Percentiles rank a stretch among this genome's conserved stretches.
phyloP scores from a whole-genome alignment of 2,329 filamentous ascomycete genomes.

The Ceratocystis ficicola region DNA sequence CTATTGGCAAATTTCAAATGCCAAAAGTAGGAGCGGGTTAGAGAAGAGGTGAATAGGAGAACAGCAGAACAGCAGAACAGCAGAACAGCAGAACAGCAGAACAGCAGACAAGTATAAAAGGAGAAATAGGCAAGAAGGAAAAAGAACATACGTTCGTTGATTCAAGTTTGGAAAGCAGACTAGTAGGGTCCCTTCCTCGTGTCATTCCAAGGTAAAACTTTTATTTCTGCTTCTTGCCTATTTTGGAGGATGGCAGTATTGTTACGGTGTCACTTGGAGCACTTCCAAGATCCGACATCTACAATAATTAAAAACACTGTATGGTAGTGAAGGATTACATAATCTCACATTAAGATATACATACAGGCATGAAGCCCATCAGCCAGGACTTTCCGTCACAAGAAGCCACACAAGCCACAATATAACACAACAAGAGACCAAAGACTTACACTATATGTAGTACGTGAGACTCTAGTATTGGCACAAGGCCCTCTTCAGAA shows the following conservation, averaged over 20 bases:
- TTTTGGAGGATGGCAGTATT: not conserved
- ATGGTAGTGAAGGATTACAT: no score
- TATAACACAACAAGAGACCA: not conserved
- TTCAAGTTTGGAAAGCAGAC: not conserved
- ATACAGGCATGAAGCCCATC: no score
- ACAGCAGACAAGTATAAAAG: not conserved
- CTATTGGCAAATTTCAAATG: no score
- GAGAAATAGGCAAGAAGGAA: not conserved
- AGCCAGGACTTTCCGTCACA: not conserved
- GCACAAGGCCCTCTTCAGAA: not conserved
- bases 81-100: not conserved
- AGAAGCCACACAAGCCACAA: not conserved
- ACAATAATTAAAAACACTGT: no score
- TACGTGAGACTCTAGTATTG: not conserved
- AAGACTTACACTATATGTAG: not conserved
- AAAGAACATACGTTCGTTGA: not conserved
- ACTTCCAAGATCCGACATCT: not conserved
- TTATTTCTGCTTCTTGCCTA: not conserved
- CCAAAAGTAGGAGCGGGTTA: not conserved
- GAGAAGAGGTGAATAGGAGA: not conserved
- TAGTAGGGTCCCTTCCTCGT: not conserved
- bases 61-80: not conserved
- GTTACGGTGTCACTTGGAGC: not conserved
- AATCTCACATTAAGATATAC: no score
- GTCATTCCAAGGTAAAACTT: not conserved